Percentiles rank a stretch among this genome's conserved stretches.
Evolutionary conservation across 2,329 filamentous ascomycete species (phyloP).

Genomic region (Bertia moriformis): DNA sequence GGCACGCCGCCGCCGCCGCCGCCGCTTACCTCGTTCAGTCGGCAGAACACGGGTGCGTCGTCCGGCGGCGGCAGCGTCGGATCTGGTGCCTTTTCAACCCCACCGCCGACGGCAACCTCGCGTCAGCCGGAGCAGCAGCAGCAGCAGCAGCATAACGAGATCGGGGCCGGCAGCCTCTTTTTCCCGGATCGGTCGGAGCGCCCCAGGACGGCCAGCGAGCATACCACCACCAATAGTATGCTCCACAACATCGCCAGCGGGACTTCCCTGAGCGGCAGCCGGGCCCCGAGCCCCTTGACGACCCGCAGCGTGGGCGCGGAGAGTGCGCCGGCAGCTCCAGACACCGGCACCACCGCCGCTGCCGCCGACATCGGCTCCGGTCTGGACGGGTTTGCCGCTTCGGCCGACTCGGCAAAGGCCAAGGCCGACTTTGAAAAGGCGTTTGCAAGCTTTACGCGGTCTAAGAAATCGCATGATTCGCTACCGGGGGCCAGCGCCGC

Average conservation of each 20-base stretch:
- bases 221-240: neutral
- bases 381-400: slow-evolving; percentile 34
- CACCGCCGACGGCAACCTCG: slow-evolving; percentile 42
- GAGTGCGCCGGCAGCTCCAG: neutral
- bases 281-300: slow-evolving; percentile 9
- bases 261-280: slow-evolving; percentile 11
- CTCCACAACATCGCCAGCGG: slow-evolving; percentile 6
- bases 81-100: slow-evolving; percentile 28
- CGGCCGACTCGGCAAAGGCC: slow-evolving; percentile 39
- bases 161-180: slow-evolving; percentile 9
- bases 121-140: slow-evolving; percentile 7
- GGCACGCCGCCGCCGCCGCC: slow-evolving; percentile 25
- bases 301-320: slow-evolving; percentile 30
- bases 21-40: slow-evolving; percentile 42
- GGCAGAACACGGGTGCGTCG: slow-evolving; percentile 42
- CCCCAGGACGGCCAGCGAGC: too few species aligned
- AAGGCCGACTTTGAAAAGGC: slow-evolving; percentile 77
- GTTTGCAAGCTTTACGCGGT: slow-evolving; percentile 59
- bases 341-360: slow-evolving; percentile 14
- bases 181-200: neutral
- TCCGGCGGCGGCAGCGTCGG: slow-evolving; percentile 32
- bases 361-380: too few species aligned
- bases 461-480: slow-evolving; percentile 33
- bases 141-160: slow-evolving; percentile 7
- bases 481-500: slow-evolving; percentile 9